Percentiles rank a stretch among this genome's conserved stretches.
Conservation (phyloP, 2,329 filamentous ascomycete genomes). For the Botryosphaeria dothidea region DNA sequence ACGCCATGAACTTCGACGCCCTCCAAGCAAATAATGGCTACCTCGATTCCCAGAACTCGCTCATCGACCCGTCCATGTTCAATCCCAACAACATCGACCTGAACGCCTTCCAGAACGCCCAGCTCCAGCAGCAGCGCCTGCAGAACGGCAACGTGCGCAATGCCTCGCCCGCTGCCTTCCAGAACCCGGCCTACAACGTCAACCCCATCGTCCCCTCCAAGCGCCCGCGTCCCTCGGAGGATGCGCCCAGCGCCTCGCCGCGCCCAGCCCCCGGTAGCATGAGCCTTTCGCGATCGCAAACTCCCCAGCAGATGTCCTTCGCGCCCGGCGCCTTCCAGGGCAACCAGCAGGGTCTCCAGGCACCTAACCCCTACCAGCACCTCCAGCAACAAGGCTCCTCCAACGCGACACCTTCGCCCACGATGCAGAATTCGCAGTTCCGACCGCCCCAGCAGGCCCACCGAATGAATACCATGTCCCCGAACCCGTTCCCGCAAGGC, state of each 20-base stretch:
- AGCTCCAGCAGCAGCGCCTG: constrained; percentile 55
- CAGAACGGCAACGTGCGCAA: constrained; percentile 85
- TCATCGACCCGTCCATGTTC: constrained; percentile 43
- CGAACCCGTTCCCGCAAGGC: constrained; percentile 81
- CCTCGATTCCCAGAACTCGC: constrained; percentile 22
- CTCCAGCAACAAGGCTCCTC: constrained; percentile 77
- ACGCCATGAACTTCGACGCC: constrained; percentile 23
- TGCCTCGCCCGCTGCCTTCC: constrained; percentile 55
- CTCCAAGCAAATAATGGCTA: constrained; percentile 24
- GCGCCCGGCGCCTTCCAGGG: constrained; percentile 62
- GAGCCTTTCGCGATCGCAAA: constrained; percentile 78
- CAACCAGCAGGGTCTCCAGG: constrained; percentile 57
- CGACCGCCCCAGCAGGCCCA: constrained; percentile 66
- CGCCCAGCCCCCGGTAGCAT: constrained; percentile 55
- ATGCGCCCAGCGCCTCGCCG: constrained; percentile 81
- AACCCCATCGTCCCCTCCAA: constrained; percentile 89
- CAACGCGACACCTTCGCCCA: constrained; percentile 89
- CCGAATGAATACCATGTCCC: constrained; percentile 85
- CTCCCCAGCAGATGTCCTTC: constrained; percentile 77
- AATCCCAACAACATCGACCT: constrained; percentile 45
- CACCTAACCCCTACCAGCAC: constrained; percentile 76
- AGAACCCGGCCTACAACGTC: constrained; percentile 78
- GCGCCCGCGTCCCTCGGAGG: constrained; percentile 76
- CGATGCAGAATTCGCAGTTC: constrained; percentile 79
- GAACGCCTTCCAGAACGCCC: constrained; percentile 49